Evolutionary conservation across 2,329 filamentous ascomycete genomes (phyloP).

Genomic region (Chaetothyriales sp.): DNA sequence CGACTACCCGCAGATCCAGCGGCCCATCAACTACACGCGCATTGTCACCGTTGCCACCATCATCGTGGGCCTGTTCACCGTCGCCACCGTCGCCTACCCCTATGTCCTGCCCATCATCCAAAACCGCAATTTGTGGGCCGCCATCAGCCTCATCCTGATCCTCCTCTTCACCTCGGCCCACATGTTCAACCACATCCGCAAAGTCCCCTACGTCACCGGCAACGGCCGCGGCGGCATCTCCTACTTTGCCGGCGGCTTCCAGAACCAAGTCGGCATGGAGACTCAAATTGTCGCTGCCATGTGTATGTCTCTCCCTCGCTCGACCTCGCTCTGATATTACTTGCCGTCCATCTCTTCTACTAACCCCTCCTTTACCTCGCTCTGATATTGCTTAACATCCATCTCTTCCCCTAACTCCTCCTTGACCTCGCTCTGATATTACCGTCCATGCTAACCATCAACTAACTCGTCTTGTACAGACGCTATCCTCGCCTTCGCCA

Average conservation of each 20-base stretch:
- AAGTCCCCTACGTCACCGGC: conserved; percentile 79
- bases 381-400: not conserved
- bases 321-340: not conserved
- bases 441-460: no score
- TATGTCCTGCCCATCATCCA: conserved; percentile 71
- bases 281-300: conserved; percentile 89
- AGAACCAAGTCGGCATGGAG: conserved; percentile 85
- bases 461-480: conserved; percentile 33
- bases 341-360: no score
- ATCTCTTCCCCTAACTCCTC: no score
- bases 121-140: conserved; percentile 89
- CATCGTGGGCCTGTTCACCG: conserved; percentile 56
- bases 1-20: conserved; percentile 56
- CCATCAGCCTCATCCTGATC: conserved; percentile 73
- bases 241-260: conserved; percentile 86
- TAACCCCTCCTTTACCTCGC: no score
- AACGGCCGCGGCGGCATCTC: conserved; percentile 73
- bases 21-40: conserved; percentile 77
- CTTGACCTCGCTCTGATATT: not conserved
- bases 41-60: conserved; percentile 55
- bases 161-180: conserved; percentile 90
- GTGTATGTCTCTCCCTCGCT: conserved; percentile 49
- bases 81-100: conserved; percentile 57
- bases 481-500: conserved; percentile 71
- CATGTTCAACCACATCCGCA: conserved; percentile 99